Base-by-base conservation (phyloP, 441 rosid genomes). In the Pelargonium citronellum region DNA sequence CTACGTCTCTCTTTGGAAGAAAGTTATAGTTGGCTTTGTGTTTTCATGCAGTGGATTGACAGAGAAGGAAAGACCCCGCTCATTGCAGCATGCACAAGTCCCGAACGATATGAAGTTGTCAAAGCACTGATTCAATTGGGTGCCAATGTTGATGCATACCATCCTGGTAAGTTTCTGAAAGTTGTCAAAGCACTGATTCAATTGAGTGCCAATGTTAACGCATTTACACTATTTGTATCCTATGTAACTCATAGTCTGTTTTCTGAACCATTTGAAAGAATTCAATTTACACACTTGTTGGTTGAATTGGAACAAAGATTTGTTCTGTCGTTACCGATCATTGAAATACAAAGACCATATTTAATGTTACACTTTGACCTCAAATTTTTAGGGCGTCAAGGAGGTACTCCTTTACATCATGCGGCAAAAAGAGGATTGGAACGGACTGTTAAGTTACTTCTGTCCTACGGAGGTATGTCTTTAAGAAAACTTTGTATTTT, bases 381-480 rank as follows among this genome's bases (percentile, higher is more conserved):
- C 15, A 24, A 61, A 17, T 63, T 41, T 75, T 67, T 76, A 87
- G 89, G 89, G 55, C 81, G 85, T 67, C 78, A 80, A 70, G 89
- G 87, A 5, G 88, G 91, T 69, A 87, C 89, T 55, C 88, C 91
- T 44, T 74, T 85, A 63, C 91, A 87, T 84, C 89, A 87, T 67
- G 89, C 91, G 17, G 87, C 87, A 11, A 87, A 84, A 77, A 72
- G 86, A 75, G 89, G 89, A 73, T 78, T 84, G 64, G 78, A 80
- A 16, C 72, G 60, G 63, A 80, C 86, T 43, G 89, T 85, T 69
- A 79, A 72, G 37, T 80, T 84, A 30, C 91, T 87, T 78, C 88
- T 87, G 20, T 83, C 82, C 15, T 73, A 66, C 15, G 86, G 88
- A 66, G 91, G 91, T 85, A 69, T 67, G 34, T 24, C 63, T 34